A percentile compares a stretch with the other conserved stretches of the same genome.
Evolutionary conservation across 2,329 filamentous ascomycete genomes (phyloP).

Genomic region (Tetracladium maxilliforme): DNA sequence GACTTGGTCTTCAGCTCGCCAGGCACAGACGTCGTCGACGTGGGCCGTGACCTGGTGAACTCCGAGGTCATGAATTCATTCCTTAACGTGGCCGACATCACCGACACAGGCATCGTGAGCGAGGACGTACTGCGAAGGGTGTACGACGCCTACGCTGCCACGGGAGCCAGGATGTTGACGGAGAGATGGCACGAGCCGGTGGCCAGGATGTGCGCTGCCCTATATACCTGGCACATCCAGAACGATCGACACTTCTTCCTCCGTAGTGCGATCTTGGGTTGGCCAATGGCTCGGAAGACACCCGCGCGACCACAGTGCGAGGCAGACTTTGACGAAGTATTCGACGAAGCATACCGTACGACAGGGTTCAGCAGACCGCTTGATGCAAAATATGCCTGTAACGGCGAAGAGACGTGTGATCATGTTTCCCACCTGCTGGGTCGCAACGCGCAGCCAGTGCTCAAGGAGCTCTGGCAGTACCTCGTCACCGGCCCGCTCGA

Average conservation of each 20-base stretch:
- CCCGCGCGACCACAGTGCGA: constrained; percentile 6
- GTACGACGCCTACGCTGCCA: constrained; percentile 12
- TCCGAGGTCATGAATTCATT: constrained; percentile 11
- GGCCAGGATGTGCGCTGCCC: constrained; percentile 7
- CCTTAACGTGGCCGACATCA: constrained; percentile 10
- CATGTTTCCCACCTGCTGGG: too few species aligned
- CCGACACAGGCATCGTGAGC: constrained; percentile 8
- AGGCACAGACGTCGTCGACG: constrained; percentile 10
- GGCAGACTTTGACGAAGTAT: constrained; percentile 11
- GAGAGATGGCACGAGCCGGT: constrained; percentile 11
- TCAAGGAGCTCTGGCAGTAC: constrained; percentile 6
- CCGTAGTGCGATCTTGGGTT: constrained; percentile 8
- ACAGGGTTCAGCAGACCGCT: constrained; percentile 10
- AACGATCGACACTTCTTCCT: constrained; percentile 11
- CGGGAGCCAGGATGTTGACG: constrained; percentile 9
- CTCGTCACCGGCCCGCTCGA: constrained; percentile 7
- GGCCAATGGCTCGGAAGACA: constrained; percentile 6
- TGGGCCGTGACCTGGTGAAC: constrained; percentile 9
- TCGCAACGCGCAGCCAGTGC: constrained; percentile 3
- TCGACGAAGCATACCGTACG: constrained; percentile 9
- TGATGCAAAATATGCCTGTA: constrained; percentile 7
- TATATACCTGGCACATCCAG: constrained; percentile 12
- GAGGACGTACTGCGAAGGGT: constrained; percentile 10
- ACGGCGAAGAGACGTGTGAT: constrained; percentile 8
- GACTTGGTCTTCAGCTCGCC: constrained; percentile 12